Percentiles rank a stretch among this genome's conserved stretches.
Evolutionary conservation across 345 rosid genomes (phyloP).

Genomic region (Diplotaxis tenuifolia): DNA sequence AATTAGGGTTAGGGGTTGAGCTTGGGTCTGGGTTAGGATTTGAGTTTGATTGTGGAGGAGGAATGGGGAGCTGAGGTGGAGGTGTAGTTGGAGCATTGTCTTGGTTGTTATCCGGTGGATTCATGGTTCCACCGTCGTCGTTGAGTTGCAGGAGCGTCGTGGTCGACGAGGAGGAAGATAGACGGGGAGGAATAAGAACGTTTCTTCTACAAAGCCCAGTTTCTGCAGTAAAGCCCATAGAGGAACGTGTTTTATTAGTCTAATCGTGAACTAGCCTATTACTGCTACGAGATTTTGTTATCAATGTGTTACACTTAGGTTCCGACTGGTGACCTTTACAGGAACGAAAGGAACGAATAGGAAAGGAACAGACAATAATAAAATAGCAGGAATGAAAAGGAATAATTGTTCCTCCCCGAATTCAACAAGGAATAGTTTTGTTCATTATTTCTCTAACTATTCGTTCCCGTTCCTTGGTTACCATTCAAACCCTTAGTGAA

Average conservation of each 20-base stretch:
- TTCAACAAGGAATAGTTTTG: too few relatives aligned
- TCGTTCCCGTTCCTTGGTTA: too few relatives aligned
- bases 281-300: not conserved
- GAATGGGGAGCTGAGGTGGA: constrained; percentile 42
- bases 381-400: too few relatives aligned
- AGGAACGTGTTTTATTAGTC: not conserved
- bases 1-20: constrained; percentile 31
- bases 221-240: not conserved
- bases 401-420: too few relatives aligned
- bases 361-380: too few relatives aligned
- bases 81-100: constrained; percentile 44
- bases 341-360: too few relatives aligned
- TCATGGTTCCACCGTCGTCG: constrained; percentile 40
- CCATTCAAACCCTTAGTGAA: too few relatives aligned
- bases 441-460: too few relatives aligned
- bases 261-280: not conserved
- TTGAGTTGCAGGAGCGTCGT: not conserved
- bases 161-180: not conserved
- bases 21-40: constrained; percentile 33
- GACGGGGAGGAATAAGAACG: not conserved
- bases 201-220: not conserved
- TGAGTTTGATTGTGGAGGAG: constrained; percentile 43
- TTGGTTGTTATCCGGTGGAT: constrained; percentile 38
- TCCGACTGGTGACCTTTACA: too few relatives aligned
- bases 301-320: too few relatives aligned